phyloP scores from a whole-genome alignment of 225 moss, liverwort and hornwort genomes.

The Bryoerythrophyllum caledonicum region DNA sequence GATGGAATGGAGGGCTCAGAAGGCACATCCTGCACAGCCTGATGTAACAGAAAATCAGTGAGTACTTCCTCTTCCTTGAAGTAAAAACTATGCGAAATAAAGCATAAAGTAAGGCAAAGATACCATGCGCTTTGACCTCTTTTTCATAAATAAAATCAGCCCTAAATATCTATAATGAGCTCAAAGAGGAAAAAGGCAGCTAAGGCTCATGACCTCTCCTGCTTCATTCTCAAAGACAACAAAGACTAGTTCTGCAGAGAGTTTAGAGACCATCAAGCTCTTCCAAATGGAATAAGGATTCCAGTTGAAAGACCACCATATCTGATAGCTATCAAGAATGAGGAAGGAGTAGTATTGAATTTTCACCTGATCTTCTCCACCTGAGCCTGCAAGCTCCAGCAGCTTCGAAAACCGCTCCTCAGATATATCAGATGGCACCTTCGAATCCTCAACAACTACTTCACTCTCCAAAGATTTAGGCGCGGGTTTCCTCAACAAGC shows the following conservation, averaged over 20 bases:
- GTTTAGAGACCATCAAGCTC: no score
- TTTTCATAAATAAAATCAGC: no score
- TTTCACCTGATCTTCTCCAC: conserved; percentile 43
- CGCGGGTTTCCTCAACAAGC: conserved; percentile 50
- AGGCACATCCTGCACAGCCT: conserved; percentile 26
- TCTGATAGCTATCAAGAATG: no score
- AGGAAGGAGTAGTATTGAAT: neutral
- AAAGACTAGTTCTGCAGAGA: no score
- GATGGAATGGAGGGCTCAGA: conserved; percentile 22
- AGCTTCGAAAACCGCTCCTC: conserved; percentile 50
- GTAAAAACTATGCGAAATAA: conserved; percentile 9
- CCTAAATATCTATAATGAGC: no score
- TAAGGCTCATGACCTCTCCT: no score
- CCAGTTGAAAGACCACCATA: no score
- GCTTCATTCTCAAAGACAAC: no score
- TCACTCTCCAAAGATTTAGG: conserved; percentile 27
- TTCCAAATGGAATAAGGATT: no score
- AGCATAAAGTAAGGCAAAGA: neutral
- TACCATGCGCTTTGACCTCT: no score
- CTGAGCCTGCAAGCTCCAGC: conserved; percentile 42
- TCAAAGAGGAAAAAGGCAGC: no score
- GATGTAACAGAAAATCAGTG: neutral
- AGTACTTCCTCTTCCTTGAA: neutral
- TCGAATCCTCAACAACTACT: conserved; percentile 1
- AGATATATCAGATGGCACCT: conserved; percentile 35